phyloP scores from a whole-genome alignment of 75 land plant species.

The Azolla pinnata region DNA sequence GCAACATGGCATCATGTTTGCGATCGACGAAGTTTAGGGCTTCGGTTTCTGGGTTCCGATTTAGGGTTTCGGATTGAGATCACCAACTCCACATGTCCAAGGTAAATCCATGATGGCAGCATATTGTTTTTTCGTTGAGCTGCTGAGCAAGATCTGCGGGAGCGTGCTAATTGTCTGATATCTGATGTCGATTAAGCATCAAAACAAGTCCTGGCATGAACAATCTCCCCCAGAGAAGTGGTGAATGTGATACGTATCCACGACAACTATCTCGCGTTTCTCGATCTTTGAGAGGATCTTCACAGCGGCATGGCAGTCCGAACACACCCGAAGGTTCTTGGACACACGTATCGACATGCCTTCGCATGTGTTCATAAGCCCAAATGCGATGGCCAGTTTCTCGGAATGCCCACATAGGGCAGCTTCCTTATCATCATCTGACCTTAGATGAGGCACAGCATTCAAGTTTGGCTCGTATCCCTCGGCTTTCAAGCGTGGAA shows the following conservation, averaged over 20 bases:
- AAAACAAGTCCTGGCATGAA: conserved; percentile 26
- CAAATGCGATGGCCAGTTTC: conserved; percentile 45
- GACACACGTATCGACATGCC: conserved; percentile 31
- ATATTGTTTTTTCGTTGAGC: no score
- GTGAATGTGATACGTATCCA: conserved; percentile 47
- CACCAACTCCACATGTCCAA: no score
- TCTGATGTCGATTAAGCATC: no score
- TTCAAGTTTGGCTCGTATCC: conserved; percentile 25
- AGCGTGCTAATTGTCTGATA: no score
- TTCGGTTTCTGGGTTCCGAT: no score
- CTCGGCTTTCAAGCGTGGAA: conserved; percentile 13
- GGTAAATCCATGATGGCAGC: no score
- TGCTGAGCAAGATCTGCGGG: no score
- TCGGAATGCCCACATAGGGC: conserved; percentile 38
- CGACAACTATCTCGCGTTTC: conserved; percentile 28
- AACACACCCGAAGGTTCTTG: conserved; percentile 41
- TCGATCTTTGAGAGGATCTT: conserved; percentile 27
- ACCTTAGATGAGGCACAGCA: conserved; percentile 32
- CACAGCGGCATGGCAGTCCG: conserved; percentile 41
- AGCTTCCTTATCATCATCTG: conserved; percentile 42
- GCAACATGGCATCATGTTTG: no score
- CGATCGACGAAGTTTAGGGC: no score
- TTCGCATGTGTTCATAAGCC: conserved; percentile 31
- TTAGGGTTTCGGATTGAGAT: no score
- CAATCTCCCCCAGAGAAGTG: conserved; percentile 27